Percentiles rank a stretch among this genome's conserved stretches.
These are phyloP conservation scores for Bacidia rubella DNA, from an alignment of 495 filamentous ascomycete species.

Conservation along the genomic window DNA sequence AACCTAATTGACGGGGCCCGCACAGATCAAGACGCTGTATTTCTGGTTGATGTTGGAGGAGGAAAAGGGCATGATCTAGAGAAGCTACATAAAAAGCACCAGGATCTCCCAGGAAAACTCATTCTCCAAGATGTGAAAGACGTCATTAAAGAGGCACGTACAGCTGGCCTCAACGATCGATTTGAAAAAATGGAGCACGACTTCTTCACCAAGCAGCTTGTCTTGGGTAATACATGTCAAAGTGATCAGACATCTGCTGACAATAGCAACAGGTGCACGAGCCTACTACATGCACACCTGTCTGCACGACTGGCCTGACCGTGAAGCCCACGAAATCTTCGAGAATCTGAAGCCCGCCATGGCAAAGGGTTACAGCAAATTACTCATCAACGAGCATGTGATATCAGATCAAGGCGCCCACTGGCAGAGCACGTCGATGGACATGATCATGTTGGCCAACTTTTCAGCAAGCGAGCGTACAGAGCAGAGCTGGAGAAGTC, in stretches of 20 bases:
- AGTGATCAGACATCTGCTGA: not conserved
- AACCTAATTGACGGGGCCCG: conserved; percentile 8
- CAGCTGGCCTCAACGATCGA: conserved; percentile 17
- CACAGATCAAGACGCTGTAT: conserved; percentile 16
- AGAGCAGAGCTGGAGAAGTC: conserved; percentile 17
- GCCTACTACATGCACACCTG: conserved; percentile 34
- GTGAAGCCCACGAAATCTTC: conserved; percentile 25
- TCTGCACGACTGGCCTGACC: conserved; percentile 37
- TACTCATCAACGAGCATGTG: conserved; percentile 42
- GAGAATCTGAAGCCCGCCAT: conserved; percentile 25
- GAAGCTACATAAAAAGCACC: conserved; percentile 27
- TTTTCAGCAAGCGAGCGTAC: conserved; percentile 26
- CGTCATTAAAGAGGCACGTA: conserved; percentile 23
- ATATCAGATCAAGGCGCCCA: conserved; percentile 30
- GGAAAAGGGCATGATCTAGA: conserved; percentile 36
- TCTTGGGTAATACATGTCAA: conserved; percentile 13
- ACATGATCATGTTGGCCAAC: conserved; percentile 34
- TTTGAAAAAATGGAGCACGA: conserved; percentile 29
- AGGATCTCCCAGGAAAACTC: conserved; percentile 25
- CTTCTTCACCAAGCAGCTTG: conserved; percentile 40
- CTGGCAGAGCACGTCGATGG: conserved; percentile 29
- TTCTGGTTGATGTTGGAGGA: conserved; percentile 45
- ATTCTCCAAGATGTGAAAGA: conserved; percentile 36
- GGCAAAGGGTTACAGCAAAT: conserved; percentile 28
- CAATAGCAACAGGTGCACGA: conserved; percentile 24